phyloP scores from a whole-genome alignment of 179 eudicot species.

The Beta lomatogona region DNA sequence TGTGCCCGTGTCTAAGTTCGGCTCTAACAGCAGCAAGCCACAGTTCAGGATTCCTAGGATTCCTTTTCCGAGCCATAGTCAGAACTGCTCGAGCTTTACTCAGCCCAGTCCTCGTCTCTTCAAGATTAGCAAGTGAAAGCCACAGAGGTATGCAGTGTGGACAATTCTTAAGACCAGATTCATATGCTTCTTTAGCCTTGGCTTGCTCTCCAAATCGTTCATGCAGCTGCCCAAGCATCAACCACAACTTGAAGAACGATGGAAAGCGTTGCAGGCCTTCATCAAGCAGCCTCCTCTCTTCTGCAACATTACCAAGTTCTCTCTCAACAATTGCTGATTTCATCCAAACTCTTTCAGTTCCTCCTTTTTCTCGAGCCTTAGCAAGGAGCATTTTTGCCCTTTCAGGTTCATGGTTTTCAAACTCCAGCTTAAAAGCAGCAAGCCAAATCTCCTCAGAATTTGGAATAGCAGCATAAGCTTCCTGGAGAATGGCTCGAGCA shows the following conservation, averaged over 20 bases:
- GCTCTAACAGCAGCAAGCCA: conserved; percentile 95
- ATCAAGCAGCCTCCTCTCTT: conserved; percentile 75
- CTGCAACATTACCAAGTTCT: conserved; percentile 70
- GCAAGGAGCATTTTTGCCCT: conserved; percentile 88
- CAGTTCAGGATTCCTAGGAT: conserved; percentile 77
- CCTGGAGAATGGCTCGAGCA: conserved; percentile 85
- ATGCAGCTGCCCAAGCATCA: conserved; percentile 91
- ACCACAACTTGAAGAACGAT: conserved; percentile 81
- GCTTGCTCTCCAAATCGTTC: conserved; percentile 56
- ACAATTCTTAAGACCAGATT: conserved; percentile 72
- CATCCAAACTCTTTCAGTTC: conserved; percentile 95
- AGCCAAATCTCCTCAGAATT: conserved; percentile 95
- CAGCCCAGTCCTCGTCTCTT: conserved; percentile 78
- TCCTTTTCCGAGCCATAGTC: conserved; percentile 79
- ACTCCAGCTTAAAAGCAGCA: conserved; percentile 91
- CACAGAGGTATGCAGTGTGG: conserved; percentile 69
- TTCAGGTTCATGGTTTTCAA: conserved; percentile 88
- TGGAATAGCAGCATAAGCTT: conserved; percentile 89
- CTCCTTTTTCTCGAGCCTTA: conserved; percentile 81
- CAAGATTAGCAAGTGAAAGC: conserved; percentile 90
- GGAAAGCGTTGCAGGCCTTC: conserved; percentile 77
- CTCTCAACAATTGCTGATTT: conserved; percentile 92
- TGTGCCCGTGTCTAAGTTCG: conserved; percentile 71
- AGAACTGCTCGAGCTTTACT: conserved; percentile 88
- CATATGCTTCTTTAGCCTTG: conserved; percentile 68